Evolutionary conservation across 2,329 filamentous ascomycete genomes (phyloP).

Genomic region (Incumbomyces lentus): DNA sequence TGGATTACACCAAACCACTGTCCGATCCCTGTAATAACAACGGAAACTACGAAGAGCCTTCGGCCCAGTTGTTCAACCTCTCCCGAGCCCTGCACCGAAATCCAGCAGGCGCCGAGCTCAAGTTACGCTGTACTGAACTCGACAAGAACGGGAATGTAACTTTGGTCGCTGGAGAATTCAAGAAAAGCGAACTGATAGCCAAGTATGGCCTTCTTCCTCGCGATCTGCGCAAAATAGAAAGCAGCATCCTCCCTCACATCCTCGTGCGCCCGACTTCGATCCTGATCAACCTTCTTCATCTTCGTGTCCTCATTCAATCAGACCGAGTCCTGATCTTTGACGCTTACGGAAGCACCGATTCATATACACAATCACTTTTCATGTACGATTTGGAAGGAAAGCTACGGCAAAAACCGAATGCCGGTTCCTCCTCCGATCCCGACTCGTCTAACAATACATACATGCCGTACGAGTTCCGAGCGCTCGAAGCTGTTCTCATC

Average conservation of each 20-base stretch:
- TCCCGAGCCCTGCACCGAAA: constrained; percentile 45
- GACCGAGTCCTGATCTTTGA: constrained; percentile 93
- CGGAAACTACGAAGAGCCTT: constrained; percentile 34
- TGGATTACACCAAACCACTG: constrained; percentile 6
- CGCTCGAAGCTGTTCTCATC: constrained; percentile 87
- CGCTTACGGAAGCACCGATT: constrained; percentile 86
- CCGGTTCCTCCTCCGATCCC: constrained; percentile 10
- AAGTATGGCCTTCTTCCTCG: constrained; percentile 74
- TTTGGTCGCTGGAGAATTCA: constrained; percentile 88
- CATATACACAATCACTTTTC: constrained; percentile 90
- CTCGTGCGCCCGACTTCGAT: constrained; percentile 88
- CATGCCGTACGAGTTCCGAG: constrained; percentile 90
- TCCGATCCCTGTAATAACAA: neutral
- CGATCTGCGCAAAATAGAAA: constrained; percentile 95
- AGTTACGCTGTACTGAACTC: constrained; percentile 87
- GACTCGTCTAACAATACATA: constrained; percentile 26
- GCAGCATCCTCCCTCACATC: constrained; percentile 87
- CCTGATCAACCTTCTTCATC: constrained; percentile 88
- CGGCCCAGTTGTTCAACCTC: constrained; percentile 53
- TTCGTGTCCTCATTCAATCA: constrained; percentile 89
- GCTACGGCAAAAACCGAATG: constrained; percentile 60
- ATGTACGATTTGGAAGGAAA: constrained; percentile 96
- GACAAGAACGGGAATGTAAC: constrained; percentile 88
- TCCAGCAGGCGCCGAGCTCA: constrained; percentile 65
- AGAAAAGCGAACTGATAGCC: constrained; percentile 92